These are phyloP conservation scores for Urostyla sp. DNA, from an alignment of 73 alveolate species.

Conservation along the genomic window DNA sequence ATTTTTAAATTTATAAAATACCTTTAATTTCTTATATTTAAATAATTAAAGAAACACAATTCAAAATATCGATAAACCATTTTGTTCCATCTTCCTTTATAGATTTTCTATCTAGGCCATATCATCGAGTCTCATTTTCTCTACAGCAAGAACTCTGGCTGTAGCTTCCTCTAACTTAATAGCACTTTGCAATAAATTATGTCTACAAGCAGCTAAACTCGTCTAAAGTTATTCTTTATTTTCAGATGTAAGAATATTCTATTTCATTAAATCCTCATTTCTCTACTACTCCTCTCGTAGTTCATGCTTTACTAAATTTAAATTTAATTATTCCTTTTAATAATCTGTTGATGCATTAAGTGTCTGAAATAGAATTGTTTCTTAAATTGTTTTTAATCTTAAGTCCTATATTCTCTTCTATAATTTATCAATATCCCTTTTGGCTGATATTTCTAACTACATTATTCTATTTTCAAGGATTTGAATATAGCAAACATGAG, in stretches of 20 bases:
- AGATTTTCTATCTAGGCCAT: not conserved
- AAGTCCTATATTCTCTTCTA: constrained; percentile 43
- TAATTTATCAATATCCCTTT: constrained; percentile 20
- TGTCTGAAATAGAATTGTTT: not conserved
- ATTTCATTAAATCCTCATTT: constrained; percentile 13
- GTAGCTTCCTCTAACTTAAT: constrained; percentile 51
- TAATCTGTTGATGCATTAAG: not conserved
- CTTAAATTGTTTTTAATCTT: constrained; percentile 34
- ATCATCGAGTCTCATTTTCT: constrained; percentile 49
- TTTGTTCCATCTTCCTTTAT: not conserved
- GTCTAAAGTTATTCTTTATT: constrained; percentile 30
- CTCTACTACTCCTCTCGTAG: constrained; percentile 22
- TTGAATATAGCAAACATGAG: constrained; percentile 36
- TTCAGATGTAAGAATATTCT: not conserved
- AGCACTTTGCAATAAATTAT: constrained; percentile 32
- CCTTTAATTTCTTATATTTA: not conserved
- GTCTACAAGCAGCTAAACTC: constrained; percentile 44
- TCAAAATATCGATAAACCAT: not conserved
- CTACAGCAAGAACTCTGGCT: constrained; percentile 23
- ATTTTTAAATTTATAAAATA: not conserved
- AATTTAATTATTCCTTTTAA: not conserved
- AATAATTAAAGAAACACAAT: not conserved
- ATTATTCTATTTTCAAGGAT: constrained; percentile 38
- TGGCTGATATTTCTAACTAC: constrained; percentile 32
- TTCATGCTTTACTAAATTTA: constrained; percentile 13